Evolutionary conservation across 768 basidiomycete species (phyloP), one percentile per base, ranked within the genome.

Genomic region (Serendipita vermifera): DNA sequence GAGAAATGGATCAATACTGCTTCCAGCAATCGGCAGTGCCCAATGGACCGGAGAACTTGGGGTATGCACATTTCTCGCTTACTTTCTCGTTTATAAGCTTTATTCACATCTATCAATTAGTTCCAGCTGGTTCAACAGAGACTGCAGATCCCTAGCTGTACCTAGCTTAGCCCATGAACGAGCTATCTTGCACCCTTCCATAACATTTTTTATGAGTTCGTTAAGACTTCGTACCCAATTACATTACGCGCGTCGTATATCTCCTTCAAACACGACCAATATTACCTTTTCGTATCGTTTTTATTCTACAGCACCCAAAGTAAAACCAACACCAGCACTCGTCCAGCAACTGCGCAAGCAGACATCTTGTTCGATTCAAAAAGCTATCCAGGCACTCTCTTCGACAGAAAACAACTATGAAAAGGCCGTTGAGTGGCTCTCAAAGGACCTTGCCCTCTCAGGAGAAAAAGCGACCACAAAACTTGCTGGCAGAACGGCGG

Each of bases 1-100:
- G 75, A 94, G 60, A 96, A 97, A 68, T 99, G 96, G 96, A 80
- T 97, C 58, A 83, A 83, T 3, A 93, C 92, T 0, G 72, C 80
- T 3, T 81, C 87, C 13, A 92, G 87, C 33, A 97, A 97, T 67
- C 83, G 86, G 62, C 90, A 93, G 62, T 99, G 96, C 74, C 96
- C 96, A n/a, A 93, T 99, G 90, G 94, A 98, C 66, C 76, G 96
- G 29, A 73, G 90, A 63, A 73, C 83, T 2, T 99, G 94, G 94
- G 83, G 92, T 93, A 61, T 58, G 85, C 9, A 39, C 6, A 35
- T n/a, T 32, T 35, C 40, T n/a, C n/a, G n/a, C n/a, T n/a, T n/a
- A n/a, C n/a, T n/a, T n/a, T n/a, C n/a, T n/a, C n/a, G n/a, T n/a
- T n/a, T n/a, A n/a, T n/a, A n/a, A n/a, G n/a, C n/a, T n/a, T n/a